Base-by-base conservation (phyloP, 75 land plant genomes). In the Pinus albicaulis region DNA sequence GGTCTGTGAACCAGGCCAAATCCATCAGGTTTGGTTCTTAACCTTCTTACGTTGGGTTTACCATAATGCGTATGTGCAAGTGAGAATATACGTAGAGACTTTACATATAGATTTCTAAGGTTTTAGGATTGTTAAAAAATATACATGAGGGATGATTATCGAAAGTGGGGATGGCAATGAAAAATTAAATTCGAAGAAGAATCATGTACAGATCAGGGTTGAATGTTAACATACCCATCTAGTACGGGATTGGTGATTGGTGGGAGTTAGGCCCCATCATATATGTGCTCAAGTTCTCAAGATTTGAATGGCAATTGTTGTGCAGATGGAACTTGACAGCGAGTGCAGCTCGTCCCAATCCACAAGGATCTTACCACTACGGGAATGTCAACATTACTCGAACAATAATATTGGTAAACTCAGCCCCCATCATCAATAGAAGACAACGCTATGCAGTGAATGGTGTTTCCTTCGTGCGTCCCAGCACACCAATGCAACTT, bases 291-390 rank as follows among this genome's bases (percentile, higher is more conserved):
- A 44, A 41, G 44, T 41, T 59, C 22, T 59, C 61, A 7, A 10
- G 24, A 23, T 24, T 60, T 60, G 25, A 60, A 23, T 10, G 20
- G 38, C 12, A 20, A 15, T 14, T 24, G 38, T 57, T 57, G 20
- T 26, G 61, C 82, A 84, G 89, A 77, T 77, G 84, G 84, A 87
- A 89, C 64, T 76, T 89, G 72, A 81, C 91, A 26, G 86, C 89
- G 17, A 86, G 85, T 41, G 91, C 84, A 20, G 86, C 91, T 16
- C 68, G 91, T 57, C 89, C 84, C 22, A 89, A 86, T 36, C 89
- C 91, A 6, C 89, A 89, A 71, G 91, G 91, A 5, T 89, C 91
- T 1, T 89, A 76, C 62, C 89, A 91, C 61, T 92, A 92, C 72
- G 88, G 93, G 25, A 52, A 56, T 12, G 86, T 91, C 84, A 83